Base-by-base conservation (phyloP, 257 asterid genomes). In the Scutellaria minor region DNA sequence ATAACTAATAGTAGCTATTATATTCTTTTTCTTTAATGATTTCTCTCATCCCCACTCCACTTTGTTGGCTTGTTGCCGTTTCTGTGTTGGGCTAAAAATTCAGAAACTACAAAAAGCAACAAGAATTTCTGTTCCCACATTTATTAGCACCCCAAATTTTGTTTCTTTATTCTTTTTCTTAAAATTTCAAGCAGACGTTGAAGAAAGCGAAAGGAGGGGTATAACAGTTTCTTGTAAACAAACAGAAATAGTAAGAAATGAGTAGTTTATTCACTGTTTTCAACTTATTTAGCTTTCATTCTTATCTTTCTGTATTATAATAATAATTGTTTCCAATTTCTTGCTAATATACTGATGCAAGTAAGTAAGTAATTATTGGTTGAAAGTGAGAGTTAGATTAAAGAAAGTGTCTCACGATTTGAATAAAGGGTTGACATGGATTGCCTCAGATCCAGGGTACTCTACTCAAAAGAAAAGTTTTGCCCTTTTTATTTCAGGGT, bases 381-480 rank as follows among this genome's bases (percentile, higher is more conserved):
- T 77, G 89, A 84, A 77, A 83, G 81, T 24, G 87, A 70, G 75
- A 72, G 64, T 66, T 68, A 70, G 65, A 75, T 55, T 51, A 53
- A 64, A 73, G 67, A 75, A 77, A 78, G 66, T 45, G 68, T 54
- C 83, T 80, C 83, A 51, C 60, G 79, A 70, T 77, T 81, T 77
- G 79, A 78, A 80, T 70, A 77, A 75, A 85, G 82, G 90, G 83
- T 82, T 86, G 84, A 82, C 90, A 75, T 83, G 80, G 83, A 56
- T 88, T 88, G 88, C 97, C 94, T 91, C 90, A 86, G 97, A 91
- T 93, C 96, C 94, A 81, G 90, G 97, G 89, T 74, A 89, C 85
- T 82, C 42, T 15, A 83, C 77, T 82, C 80, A 66, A 77, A 77
- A 75, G 44, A 56, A 76, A 71, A 71, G 70, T 52, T 69, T 31